Conservation (phyloP, 2,329 filamentous ascomycete species). For the Cercospora sesami region DNA sequence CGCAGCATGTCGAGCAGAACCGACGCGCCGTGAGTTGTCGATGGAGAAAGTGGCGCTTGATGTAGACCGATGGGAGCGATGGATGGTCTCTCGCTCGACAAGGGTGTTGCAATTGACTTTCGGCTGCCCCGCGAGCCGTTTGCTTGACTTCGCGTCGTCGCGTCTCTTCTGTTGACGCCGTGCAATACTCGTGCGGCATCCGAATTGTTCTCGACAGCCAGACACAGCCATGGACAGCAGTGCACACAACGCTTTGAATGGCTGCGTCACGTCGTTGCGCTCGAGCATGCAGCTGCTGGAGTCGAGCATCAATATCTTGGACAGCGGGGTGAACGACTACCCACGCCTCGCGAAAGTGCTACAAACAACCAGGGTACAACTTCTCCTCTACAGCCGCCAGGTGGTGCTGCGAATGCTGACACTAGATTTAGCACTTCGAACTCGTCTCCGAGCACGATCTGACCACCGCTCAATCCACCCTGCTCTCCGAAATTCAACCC, state of each 20-base stretch:
- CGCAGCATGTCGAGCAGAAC: background rate
- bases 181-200: background rate
- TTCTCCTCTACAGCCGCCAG: background rate
- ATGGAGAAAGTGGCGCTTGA: background rate
- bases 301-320: conserved; percentile 63
- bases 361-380: conserved; percentile 59
- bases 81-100: background rate
- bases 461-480: conserved; percentile 75
- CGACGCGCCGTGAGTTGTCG: background rate
- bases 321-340: conserved; percentile 63
- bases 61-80: background rate
- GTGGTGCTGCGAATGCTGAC: background rate
- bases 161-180: background rate
- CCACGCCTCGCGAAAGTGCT: conserved; percentile 63
- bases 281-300: conserved; percentile 63
- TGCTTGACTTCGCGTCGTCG: background rate
- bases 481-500: conserved; percentile 86
- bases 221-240: conserved; percentile 31
- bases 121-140: background rate
- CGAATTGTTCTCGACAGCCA: background rate
- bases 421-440: conserved; percentile 74
- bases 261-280: conserved; percentile 61
- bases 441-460: conserved; percentile 83
- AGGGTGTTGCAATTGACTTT: background rate
- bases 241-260: conserved; percentile 50